Evolutionary conservation across 768 basidiomycete species (phyloP).

Genomic region (Rhizopogon rudus): DNA sequence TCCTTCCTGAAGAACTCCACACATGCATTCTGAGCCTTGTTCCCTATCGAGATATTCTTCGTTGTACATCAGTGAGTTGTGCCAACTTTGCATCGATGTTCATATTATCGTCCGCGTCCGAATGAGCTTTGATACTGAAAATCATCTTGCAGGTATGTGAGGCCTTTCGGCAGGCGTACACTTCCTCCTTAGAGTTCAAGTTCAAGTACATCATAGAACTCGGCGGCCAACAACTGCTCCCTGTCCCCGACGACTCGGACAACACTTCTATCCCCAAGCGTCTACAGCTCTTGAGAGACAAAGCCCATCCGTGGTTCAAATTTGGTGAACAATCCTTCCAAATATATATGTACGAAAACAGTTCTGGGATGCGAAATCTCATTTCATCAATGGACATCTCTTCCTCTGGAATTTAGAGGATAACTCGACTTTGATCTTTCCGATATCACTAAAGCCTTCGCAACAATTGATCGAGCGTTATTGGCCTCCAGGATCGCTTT

Average conservation of each 20-base stretch:
- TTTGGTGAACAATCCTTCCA: neutral
- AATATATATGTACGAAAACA: neutral
- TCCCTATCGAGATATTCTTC: slow-evolving; percentile 2
- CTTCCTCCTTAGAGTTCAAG: neutral
- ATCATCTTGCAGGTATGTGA: neutral
- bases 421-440: neutral
- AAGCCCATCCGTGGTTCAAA: slow-evolving; percentile 1
- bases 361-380: neutral
- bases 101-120: too few relatives aligned
- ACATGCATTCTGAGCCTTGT: neutral
- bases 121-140: neutral
- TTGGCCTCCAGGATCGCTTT: neutral
- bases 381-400: neutral
- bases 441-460: neutral
- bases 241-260: neutral
- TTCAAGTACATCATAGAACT: slow-evolving; percentile 2
- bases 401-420: neutral
- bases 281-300: neutral
- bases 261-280: neutral
- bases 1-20: neutral
- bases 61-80: neutral
- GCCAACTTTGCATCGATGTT: neutral
- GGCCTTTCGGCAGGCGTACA: neutral
- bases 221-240: neutral
- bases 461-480: neutral